Evolutionary conservation across 441 rosid species (phyloP).

Genomic region (Arabidopsis lyrata): DNA sequence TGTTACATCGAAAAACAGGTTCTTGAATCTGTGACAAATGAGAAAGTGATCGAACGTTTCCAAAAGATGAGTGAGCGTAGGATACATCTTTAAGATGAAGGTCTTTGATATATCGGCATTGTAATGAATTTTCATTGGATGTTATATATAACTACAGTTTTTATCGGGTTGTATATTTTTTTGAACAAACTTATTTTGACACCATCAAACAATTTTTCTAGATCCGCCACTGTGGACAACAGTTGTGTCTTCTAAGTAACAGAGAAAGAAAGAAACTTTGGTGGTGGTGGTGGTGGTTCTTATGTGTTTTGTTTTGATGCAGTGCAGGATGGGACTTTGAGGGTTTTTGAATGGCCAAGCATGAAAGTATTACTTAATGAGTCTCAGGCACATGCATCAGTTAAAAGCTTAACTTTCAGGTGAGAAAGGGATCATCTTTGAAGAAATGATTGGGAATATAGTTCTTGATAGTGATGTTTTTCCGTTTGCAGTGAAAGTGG

Average conservation of each 20-base stretch:
- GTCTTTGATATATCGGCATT: no score
- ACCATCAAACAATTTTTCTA: no score
- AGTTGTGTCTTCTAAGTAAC: conserved; percentile 58
- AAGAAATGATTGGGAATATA: background rate
- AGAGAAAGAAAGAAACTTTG: background rate
- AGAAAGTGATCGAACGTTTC: no score
- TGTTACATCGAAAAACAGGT: no score
- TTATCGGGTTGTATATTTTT: no score
- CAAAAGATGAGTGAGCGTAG: no score
- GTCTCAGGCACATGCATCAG: conserved; percentile 66
- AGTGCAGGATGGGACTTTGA: conserved; percentile 91
- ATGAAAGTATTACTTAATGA: conserved; percentile 72
- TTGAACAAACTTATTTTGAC: no score
- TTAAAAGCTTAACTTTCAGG: conserved; percentile 89
- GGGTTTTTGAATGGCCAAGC: conserved; percentile 93
- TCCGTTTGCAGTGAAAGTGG: conserved; percentile 75
- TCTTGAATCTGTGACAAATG: no score
- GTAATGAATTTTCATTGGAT: no score
- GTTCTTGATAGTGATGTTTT: conserved; percentile 33
- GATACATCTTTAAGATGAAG: no score
- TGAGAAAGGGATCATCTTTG: conserved; percentile 33
- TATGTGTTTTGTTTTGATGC: conserved; percentile 54
- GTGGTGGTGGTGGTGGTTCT: conserved; percentile 22
- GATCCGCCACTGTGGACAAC: conserved; percentile 49
- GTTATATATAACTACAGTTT: no score